A percentile compares a stretch with the other conserved stretches of the same genome.
Conservation (phyloP, 768 basidiomycete genomes). For the Mycena galopus region DNA sequence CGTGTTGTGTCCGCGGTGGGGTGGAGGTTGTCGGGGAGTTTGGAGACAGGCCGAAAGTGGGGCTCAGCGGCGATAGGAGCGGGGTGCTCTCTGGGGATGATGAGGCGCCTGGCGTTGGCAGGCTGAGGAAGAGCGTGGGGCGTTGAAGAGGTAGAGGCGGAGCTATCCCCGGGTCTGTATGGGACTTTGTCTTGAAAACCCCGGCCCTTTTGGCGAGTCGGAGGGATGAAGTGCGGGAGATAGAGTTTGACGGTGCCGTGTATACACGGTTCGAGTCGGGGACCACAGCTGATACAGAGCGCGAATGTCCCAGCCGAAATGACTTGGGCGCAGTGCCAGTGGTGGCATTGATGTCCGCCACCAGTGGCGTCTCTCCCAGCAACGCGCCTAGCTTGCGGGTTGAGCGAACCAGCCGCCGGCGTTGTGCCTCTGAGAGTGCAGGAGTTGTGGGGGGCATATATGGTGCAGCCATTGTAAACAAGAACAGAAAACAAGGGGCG, state of each 20-base stretch:
- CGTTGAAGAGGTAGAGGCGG: no score
- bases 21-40: neutral
- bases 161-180: neutral
- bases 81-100: neutral
- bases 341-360: neutral
- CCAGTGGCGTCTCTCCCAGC: neutral
- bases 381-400: conserved; percentile 8
- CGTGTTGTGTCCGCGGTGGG: neutral
- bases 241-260: neutral
- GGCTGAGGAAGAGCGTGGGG: neutral
- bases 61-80: neutral
- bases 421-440: neutral
- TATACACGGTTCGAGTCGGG: neutral
- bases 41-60: neutral
- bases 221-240: neutral
- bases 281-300: neutral
- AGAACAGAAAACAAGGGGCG: no score
- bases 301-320: neutral
- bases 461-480: no score
- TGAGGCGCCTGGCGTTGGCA: neutral
- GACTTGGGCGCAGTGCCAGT: neutral
- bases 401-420: conserved; percentile 3
- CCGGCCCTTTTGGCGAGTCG: neutral
- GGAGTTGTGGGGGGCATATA: neutral
- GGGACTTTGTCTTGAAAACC: neutral